Conservation (phyloP, 2,329 filamentous ascomycete species). For the Ambrosiella beaveri region DNA sequence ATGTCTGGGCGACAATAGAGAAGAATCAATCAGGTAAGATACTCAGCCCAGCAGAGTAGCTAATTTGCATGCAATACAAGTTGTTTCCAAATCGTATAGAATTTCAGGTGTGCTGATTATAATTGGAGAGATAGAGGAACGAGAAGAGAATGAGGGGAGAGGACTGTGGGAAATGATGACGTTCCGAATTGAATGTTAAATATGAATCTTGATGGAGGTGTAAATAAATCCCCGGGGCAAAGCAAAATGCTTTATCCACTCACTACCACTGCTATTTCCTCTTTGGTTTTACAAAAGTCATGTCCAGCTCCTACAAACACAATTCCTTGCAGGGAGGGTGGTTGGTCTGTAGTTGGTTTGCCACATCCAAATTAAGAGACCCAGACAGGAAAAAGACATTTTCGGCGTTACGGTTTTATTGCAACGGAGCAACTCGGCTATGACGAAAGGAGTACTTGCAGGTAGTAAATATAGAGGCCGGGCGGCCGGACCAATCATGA, state of each 20-base stretch:
- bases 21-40: conserved; percentile 1
- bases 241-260: neutral
- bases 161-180: neutral
- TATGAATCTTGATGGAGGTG: conserved; percentile 1
- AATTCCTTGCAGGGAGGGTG: neutral
- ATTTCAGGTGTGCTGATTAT: conserved; percentile 3
- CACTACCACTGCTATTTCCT: conserved; percentile 1
- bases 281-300: neutral
- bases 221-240: neutral
- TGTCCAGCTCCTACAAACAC: no score
- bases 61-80: conserved; percentile 10
- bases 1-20: conserved; percentile 5
- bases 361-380: neutral
- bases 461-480: conserved; percentile 7
- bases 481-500: conserved; percentile 13
- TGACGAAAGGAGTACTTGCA: conserved; percentile 13
- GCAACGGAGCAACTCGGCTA: conserved; percentile 13
- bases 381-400: conserved; percentile 7
- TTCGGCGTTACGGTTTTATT: conserved; percentile 14
- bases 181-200: neutral
- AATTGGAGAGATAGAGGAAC: conserved; percentile 1
- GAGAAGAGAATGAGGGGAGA: neutral
- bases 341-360: neutral
- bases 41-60: conserved; percentile 10
- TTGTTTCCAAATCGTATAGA: conserved; percentile 3